Percentiles rank a stretch among this genome's conserved stretches.
Conservation (phyloP, 164 flowering plant species). For the grape (Vitis vinifera) region DNA sequence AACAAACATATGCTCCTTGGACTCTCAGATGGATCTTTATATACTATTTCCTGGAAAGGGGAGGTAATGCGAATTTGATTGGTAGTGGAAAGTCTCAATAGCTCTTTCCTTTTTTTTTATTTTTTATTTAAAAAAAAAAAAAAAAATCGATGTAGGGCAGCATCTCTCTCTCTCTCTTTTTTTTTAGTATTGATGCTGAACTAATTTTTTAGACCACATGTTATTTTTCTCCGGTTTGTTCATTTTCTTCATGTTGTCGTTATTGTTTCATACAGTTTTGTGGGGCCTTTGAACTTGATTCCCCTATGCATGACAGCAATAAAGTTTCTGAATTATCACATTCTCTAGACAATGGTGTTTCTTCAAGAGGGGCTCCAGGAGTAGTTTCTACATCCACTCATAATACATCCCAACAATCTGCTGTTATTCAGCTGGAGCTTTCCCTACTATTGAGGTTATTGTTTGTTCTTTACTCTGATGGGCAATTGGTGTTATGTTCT, state of each 20-base stretch:
- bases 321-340: constrained; percentile 29
- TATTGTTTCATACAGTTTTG: constrained; percentile 50
- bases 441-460: constrained; percentile 63
- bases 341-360: constrained; percentile 57
- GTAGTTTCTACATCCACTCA: constrained; percentile 19
- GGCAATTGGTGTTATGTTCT: constrained; percentile 68
- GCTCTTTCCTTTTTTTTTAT: neutral
- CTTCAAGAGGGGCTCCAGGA: constrained; percentile 36
- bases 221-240: neutral
- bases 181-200: neutral
- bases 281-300: constrained; percentile 55
- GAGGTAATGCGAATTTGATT: constrained; percentile 60
- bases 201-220: neutral
- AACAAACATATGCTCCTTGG: constrained; percentile 78
- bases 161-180: neutral
- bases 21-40: constrained; percentile 83
- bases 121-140: no score
- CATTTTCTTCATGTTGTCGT: constrained; percentile 1
- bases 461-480: constrained; percentile 69
- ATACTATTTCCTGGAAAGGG: constrained; percentile 92
- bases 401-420: constrained; percentile 23
- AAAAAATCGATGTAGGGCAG: neutral
- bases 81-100: neutral
- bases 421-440: constrained; percentile 71
- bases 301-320: constrained; percentile 14